Evolutionary conservation across 805 yeast species (phyloP).

Genomic region (Maudiozyma pseudohumilis): DNA sequence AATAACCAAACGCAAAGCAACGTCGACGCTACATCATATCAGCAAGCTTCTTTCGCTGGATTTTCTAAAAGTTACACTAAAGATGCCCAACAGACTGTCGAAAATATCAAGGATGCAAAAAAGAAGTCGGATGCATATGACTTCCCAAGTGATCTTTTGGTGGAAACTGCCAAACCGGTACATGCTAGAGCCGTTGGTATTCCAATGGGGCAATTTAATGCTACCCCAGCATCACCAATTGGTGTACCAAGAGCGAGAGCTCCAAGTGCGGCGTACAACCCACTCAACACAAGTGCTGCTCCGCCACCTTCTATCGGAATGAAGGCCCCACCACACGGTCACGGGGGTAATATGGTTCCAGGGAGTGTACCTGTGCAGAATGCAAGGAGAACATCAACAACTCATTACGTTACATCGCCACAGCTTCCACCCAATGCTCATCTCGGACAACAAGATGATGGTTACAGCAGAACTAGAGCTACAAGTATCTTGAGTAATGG

Average conservation of each 20-base stretch:
- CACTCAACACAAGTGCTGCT: background rate
- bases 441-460: no score
- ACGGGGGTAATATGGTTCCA: no score
- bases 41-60: no score
- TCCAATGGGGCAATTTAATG: conserved; percentile 5
- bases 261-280: conserved; percentile 1
- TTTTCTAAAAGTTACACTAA: no score
- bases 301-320: conserved; percentile 1
- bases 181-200: conserved; percentile 31
- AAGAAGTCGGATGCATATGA: conserved; percentile 70
- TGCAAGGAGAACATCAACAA: no score
- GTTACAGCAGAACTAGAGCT: background rate
- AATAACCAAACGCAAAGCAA: no score
- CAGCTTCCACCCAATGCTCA: no score
- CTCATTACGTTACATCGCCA: no score
- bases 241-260: conserved; percentile 1
- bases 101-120: conserved; percentile 37
- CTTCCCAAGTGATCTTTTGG: conserved; percentile 50
- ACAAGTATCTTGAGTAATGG: background rate
- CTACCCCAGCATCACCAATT: conserved; percentile 3
- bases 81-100: conserved; percentile 16
- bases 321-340: background rate
- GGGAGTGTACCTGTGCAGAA: no score
- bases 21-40: no score
- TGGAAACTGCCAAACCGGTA: conserved; percentile 28